A percentile compares a stretch with the other conserved stretches of the same genome.
These are phyloP conservation scores for Chrysanthemum seticuspe DNA, from an alignment of 129 eudicot genomes.

Conservation along the genomic window DNA sequence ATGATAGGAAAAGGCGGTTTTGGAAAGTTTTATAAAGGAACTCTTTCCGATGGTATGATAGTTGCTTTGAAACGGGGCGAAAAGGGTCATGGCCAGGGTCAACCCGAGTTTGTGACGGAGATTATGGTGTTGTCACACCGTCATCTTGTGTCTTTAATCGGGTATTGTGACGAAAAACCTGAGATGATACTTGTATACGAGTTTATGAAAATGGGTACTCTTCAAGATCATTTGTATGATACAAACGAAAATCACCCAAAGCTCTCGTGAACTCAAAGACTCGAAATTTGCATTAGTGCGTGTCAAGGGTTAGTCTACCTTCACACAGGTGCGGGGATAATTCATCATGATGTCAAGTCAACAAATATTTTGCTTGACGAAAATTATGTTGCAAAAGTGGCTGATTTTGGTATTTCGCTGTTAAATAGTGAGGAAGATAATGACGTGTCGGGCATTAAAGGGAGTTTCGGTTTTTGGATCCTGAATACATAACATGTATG, in stretches of 20 bases:
- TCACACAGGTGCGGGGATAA: conserved; percentile 74
- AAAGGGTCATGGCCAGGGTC: conserved; percentile 79
- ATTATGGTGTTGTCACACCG: conserved; percentile 87
- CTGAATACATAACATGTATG: conserved; percentile 49
- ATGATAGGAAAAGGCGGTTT: conserved; percentile 70
- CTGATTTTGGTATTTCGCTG: conserved; percentile 90
- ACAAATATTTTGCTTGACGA: conserved; percentile 85
- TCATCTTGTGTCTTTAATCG: conserved; percentile 80
- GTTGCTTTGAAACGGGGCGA: conserved; percentile 90
- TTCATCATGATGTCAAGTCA: conserved; percentile 92
- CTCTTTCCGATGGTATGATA: conserved; percentile 49
- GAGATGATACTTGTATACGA: conserved; percentile 89
- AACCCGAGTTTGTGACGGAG: conserved; percentile 77
- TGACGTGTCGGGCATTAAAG: conserved; percentile 43
- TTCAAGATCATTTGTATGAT: conserved; percentile 81
- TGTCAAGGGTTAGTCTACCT: conserved; percentile 62
- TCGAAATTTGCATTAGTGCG: conserved; percentile 78
- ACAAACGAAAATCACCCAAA: conserved; percentile 50
- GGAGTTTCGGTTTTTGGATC: conserved; percentile 72
- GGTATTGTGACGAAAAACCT: conserved; percentile 84
- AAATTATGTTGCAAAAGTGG: conserved; percentile 84
- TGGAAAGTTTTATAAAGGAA: conserved; percentile 68
- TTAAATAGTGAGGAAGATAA: conserved; percentile 40
- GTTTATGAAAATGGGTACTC: conserved; percentile 87
- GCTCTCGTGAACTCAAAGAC: conserved; percentile 79